Evolutionary conservation across 106 monocot genomes (phyloP).

Genomic region (Cymbidium sinense): DNA sequence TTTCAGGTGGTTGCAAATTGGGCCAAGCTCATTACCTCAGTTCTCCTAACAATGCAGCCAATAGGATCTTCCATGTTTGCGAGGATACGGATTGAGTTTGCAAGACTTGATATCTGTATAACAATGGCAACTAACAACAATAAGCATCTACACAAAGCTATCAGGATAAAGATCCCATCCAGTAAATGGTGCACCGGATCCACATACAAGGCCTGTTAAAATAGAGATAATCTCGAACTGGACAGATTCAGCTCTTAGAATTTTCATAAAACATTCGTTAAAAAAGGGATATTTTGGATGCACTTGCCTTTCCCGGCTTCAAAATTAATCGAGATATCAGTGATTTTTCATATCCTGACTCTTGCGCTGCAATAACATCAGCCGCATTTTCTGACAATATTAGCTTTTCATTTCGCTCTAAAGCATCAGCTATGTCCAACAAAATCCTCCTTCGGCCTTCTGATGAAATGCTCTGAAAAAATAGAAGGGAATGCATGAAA

Average conservation of each 20-base stretch:
- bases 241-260: neutral
- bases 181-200: neutral
- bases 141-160: neutral
- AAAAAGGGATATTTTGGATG: constrained; percentile 1
- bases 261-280: neutral
- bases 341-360: constrained; percentile 71
- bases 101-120: constrained; percentile 73
- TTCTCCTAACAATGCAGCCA: constrained; percentile 47
- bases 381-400: constrained; percentile 80
- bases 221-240: neutral
- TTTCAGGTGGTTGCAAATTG: neutral
- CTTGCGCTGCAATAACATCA: constrained; percentile 67
- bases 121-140: neutral
- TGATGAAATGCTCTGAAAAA: constrained; percentile 20
- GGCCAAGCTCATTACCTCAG: constrained; percentile 38
- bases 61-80: constrained; percentile 96
- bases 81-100: constrained; percentile 77
- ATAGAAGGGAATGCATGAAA: constrained; percentile 5
- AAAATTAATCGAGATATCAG: constrained; percentile 77
- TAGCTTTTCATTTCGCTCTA: constrained; percentile 64
- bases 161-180: neutral
- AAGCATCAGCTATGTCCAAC: constrained; percentile 79
- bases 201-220: neutral
- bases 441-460: constrained; percentile 78
- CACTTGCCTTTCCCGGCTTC: constrained; percentile 76